Conservation (phyloP, 116 monocot genomes). For the Iris pallida region DNA sequence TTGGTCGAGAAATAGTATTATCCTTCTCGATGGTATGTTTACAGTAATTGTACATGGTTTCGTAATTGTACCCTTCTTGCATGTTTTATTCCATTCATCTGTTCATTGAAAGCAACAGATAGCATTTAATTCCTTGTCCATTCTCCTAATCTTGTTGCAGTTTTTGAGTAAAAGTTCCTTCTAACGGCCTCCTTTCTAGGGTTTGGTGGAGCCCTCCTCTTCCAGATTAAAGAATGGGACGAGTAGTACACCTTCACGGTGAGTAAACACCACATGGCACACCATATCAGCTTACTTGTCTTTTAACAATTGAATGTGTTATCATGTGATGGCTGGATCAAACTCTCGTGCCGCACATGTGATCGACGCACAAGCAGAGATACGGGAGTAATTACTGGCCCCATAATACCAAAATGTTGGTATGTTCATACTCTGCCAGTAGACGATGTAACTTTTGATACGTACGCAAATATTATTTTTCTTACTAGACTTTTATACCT, state of each 20-base stretch:
- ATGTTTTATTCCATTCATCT: conserved; percentile 18
- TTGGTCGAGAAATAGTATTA: background rate
- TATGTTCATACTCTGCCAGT: background rate
- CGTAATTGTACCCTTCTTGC: background rate
- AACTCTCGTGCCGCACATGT: conserved; percentile 20
- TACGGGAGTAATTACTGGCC: background rate
- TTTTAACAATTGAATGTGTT: conserved; percentile 2
- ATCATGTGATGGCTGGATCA: conserved; percentile 7
- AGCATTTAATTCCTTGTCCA: conserved; percentile 21
- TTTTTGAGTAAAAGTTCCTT: conserved; percentile 7
- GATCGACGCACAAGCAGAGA: conserved; percentile 1
- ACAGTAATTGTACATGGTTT: conserved; percentile 6
- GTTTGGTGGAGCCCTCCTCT: background rate
- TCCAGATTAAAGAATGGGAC: background rate
- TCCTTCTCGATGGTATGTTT: background rate
- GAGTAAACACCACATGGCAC: background rate
- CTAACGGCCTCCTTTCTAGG: conserved; percentile 5
- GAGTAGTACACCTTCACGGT: background rate
- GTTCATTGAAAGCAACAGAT: conserved; percentile 19
- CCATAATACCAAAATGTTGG: background rate
- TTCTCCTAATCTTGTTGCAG: background rate
- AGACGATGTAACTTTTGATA: background rate
- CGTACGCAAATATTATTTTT: background rate
- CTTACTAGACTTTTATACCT: background rate
- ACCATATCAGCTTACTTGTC: conserved; percentile 8